Conservation (phyloP, 2,329 filamentous ascomycete species). For the Zymoseptoria crescenta region DNA sequence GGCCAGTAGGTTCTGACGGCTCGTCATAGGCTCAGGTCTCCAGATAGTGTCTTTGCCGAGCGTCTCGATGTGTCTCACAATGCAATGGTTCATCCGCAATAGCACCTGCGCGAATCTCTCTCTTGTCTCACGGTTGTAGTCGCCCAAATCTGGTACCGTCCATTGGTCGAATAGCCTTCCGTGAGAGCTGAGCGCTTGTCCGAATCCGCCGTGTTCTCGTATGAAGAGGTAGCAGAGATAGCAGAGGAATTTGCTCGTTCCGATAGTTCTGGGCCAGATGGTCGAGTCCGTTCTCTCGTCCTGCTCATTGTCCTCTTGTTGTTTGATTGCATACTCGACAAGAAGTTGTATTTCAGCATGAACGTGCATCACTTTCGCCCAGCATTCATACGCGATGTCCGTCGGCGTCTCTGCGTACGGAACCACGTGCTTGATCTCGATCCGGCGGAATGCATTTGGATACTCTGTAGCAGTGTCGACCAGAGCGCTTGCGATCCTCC, state of each 20-base stretch:
- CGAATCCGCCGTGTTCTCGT: conserved; percentile 4
- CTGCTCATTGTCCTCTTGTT: background rate
- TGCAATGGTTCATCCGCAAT: background rate
- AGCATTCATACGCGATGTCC: conserved; percentile 7
- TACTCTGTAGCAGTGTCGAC: background rate
- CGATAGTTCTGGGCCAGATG: conserved; percentile 4
- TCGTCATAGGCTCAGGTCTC: conserved; percentile 12
- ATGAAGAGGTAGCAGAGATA: conserved; percentile 11
- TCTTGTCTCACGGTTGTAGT: conserved; percentile 1
- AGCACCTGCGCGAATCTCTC: conserved; percentile 2
- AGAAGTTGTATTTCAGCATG: conserved; percentile 10
- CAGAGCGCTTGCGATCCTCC: conserved; percentile 5
- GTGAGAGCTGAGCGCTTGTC: conserved; percentile 3
- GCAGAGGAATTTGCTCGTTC: conserved; percentile 13
- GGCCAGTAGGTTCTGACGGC: conserved; percentile 10
- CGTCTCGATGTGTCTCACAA: background rate
- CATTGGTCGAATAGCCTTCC: conserved; percentile 11
- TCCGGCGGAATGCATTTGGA: background rate
- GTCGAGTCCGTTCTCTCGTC: background rate
- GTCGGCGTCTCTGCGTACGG: conserved; percentile 6
- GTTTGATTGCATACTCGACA: conserved; percentile 3
- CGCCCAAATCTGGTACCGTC: conserved; percentile 9
- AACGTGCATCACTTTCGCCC: conserved; percentile 11
- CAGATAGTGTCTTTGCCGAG: conserved; percentile 1
- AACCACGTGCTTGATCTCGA: conserved; percentile 3